A percentile compares a stretch with the other conserved stretches of the same genome.
phyloP scores from a whole-genome alignment of 2,329 filamentous ascomycete species.

The Phialophora chinensis region DNA sequence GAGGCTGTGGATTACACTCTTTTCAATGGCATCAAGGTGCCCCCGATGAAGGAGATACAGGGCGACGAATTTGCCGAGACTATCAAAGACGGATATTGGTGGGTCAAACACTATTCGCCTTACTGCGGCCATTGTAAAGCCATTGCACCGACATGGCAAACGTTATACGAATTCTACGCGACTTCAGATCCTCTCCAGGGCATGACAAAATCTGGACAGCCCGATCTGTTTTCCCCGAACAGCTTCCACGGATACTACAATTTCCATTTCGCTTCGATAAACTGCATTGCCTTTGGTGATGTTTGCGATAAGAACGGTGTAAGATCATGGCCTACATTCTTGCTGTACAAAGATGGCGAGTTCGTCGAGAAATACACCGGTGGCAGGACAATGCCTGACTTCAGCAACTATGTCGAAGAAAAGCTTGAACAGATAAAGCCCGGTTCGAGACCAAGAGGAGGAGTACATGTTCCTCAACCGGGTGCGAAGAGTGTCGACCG shows the following conservation, averaged over 20 bases:
- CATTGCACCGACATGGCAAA: constrained; percentile 86
- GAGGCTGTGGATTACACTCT: constrained; percentile 46
- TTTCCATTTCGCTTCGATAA: constrained; percentile 83
- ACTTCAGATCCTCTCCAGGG: constrained; percentile 75
- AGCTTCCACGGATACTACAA: constrained; percentile 83
- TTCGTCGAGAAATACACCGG: constrained; percentile 68
- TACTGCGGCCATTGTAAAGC: constrained; percentile 72
- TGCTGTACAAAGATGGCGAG: constrained; percentile 80
- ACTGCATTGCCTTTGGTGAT: constrained; percentile 84
- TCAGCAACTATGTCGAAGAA: constrained; percentile 76
- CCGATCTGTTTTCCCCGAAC: constrained; percentile 60
- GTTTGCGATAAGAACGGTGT: constrained; percentile 74
- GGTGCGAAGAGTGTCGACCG: constrained; percentile 64
- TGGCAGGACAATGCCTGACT: constrained; percentile 66
- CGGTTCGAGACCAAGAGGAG: constrained; percentile 73
- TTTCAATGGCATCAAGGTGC: constrained; percentile 60
- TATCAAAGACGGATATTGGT: constrained; percentile 61
- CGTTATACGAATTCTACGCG: constrained; percentile 89
- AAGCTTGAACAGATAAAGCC: constrained; percentile 78
- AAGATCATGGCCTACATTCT: constrained; percentile 74
- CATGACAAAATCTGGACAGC: constrained; percentile 54
- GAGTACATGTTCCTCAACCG: constrained; percentile 71
- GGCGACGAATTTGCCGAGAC: constrained; percentile 56
- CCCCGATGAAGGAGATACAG: constrained; percentile 56
- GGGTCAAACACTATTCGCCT: constrained; percentile 61